Evolutionary conservation across 2,329 filamentous ascomycete genomes (phyloP).

Genomic region (Leptographium lundbergii): DNA sequence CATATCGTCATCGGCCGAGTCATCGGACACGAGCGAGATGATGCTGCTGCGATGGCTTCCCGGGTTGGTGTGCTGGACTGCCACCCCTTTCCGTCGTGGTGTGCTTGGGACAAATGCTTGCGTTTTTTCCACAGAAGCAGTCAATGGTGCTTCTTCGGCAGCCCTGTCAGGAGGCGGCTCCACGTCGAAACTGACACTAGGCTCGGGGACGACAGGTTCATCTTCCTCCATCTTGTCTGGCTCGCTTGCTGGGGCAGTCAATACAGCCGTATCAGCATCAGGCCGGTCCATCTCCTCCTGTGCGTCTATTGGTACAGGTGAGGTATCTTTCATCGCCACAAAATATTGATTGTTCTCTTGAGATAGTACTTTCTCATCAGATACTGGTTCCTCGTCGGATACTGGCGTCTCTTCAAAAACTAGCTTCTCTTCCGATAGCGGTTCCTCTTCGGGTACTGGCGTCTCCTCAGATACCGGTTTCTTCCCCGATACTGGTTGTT

Average conservation of each 20-base stretch:
- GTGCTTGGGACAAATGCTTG: not conserved
- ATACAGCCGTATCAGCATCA: not conserved
- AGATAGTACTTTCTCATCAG: not conserved
- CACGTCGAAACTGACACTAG: not conserved
- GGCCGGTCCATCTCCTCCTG: not conserved
- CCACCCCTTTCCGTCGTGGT: not conserved
- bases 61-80: not conserved
- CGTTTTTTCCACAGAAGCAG: not conserved
- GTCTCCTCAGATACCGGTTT: not conserved
- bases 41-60: conserved; percentile 19
- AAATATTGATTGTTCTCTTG: not conserved
- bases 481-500: not conserved
- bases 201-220: not conserved
- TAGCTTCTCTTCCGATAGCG: not conserved
- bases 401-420: not conserved
- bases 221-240: not conserved
- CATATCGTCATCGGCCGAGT: conserved; percentile 18
- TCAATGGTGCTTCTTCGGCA: not conserved
- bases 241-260: not conserved
- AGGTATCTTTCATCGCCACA: not conserved
- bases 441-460: not conserved
- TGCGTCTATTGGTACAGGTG: not conserved
- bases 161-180: not conserved
- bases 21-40: conserved; percentile 29
- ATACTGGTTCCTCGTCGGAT: not conserved